Base-by-base conservation (phyloP, 139 green algal species). In the Nannochloris sp. region DNA sequence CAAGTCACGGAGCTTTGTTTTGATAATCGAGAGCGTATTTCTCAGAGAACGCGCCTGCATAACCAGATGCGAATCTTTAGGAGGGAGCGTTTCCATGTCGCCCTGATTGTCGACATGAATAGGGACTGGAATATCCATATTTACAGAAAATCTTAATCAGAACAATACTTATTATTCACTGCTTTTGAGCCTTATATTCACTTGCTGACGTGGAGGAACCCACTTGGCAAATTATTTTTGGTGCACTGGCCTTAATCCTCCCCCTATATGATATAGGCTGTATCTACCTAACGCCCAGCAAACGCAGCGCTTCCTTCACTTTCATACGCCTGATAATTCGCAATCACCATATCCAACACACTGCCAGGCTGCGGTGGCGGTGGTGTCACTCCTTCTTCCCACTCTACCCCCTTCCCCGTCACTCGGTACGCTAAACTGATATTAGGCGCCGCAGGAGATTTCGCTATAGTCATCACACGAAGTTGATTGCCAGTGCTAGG, bases 381-480 rank as follows among this genome's bases (percentile, higher is more conserved):
- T 10, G 48, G 27, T 25, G 12, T 3, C 1, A 67, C 39, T 3
- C 34, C 67, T 1, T 51, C 38, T 19, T 61, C 35, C 38, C 60
- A 1, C 25, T 65, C 54, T 14, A 80, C 14, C 13, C 73, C 73
- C 5, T 46, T 36, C 2, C 42, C 46, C 5, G 68, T 79, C 24
- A 80, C 54, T 4, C 4, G 37, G 27, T 80, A 80, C 4, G 73
- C 55, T 47, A 80, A 60, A 25, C 33, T 56, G n/a, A 54, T 29
- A 24, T 15, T 30, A 14, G 73, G 71, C 12, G 73, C 73, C 3
- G 71, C 54, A 19, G 73, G 64, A 4, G 71, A 80, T 67, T 80
- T 80, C 30, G 71, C 64, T 7, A 77, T 62, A 3, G 25, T 24
- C 44, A 77, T 8, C 10, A 63, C 60, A 8, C 70, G 56, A 6